phyloP scores from a whole-genome alignment of 2,329 filamentous ascomycete species.

The Claviceps sp. region DNA sequence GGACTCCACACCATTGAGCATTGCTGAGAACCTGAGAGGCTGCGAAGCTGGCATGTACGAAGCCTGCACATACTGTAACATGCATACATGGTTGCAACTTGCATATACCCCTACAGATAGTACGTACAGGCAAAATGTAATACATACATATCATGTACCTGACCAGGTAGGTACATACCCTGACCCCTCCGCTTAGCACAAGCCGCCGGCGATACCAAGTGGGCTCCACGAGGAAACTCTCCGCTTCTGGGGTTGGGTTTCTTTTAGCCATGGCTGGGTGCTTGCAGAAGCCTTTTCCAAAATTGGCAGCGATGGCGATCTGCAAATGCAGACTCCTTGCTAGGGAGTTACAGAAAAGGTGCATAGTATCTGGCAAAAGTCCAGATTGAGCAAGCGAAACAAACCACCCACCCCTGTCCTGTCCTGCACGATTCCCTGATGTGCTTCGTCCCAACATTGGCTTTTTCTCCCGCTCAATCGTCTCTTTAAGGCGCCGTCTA shows the following conservation, averaged over 20 bases:
- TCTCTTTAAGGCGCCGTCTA: background rate
- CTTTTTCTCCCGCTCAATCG: background rate
- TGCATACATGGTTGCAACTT: no score
- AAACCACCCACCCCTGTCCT: background rate
- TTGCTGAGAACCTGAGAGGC: no score
- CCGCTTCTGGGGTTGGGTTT: background rate
- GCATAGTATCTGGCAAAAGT: background rate
- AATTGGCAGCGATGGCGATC: background rate
- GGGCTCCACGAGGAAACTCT: slow-evolving; percentile 1
- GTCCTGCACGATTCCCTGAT: background rate
- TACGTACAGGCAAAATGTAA: background rate
- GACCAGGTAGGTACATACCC: background rate
- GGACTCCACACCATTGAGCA: no score
- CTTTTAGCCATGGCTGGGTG: background rate
- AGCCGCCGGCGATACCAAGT: slow-evolving; percentile 2
- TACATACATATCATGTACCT: no score
- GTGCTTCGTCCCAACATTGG: background rate
- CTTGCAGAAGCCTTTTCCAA: slow-evolving; percentile 1
- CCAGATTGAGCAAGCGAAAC: background rate
- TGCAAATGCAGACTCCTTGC: background rate
- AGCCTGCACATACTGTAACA: no score
- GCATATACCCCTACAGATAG: no score
- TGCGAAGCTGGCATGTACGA: no score
- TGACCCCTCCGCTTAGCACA: background rate
- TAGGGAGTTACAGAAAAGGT: background rate